Conservation (phyloP, 1,139 yeast genomes). For the Lodderomyces oxycetoniae region DNA sequence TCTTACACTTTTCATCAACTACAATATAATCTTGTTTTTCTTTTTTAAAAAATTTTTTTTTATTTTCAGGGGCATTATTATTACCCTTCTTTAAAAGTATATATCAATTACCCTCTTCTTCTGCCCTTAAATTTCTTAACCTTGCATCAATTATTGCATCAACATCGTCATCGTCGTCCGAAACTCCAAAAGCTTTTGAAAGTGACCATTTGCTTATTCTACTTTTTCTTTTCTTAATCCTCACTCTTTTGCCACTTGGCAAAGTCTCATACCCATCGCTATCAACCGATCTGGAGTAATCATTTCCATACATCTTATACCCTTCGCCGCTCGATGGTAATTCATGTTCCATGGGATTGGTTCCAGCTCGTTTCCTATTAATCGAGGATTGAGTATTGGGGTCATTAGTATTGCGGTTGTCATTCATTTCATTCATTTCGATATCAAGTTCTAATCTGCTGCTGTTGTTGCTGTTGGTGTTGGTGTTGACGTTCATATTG, state of each 20-base stretch:
- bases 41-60: too few species aligned
- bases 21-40: too few species aligned
- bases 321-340: conserved; percentile 51
- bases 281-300: conserved; percentile 20
- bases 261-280: conserved; percentile 45
- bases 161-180: conserved; percentile 43
- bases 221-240: conserved; percentile 25
- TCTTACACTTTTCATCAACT: too few species aligned
- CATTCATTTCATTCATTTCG: too few species aligned
- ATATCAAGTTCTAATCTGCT: too few species aligned
- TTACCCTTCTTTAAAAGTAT: too few species aligned
- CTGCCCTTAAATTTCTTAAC: conserved; percentile 26
- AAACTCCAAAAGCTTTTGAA: conserved; percentile 42
- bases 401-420: conserved; percentile 4
- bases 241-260: conserved; percentile 66
- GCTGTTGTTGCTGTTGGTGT: background rate
- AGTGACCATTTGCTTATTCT: conserved; percentile 18
- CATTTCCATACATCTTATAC: conserved; percentile 25
- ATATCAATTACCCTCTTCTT: conserved; percentile 10
- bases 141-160: conserved; percentile 58
- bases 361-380: conserved; percentile 48
- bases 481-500: background rate
- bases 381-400: conserved; percentile 22
- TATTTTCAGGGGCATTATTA: too few species aligned
- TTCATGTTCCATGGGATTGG: conserved; percentile 42